phyloP scores from a whole-genome alignment of 1,284 basidiomycete species.

The Spongispora temasekensis region DNA sequence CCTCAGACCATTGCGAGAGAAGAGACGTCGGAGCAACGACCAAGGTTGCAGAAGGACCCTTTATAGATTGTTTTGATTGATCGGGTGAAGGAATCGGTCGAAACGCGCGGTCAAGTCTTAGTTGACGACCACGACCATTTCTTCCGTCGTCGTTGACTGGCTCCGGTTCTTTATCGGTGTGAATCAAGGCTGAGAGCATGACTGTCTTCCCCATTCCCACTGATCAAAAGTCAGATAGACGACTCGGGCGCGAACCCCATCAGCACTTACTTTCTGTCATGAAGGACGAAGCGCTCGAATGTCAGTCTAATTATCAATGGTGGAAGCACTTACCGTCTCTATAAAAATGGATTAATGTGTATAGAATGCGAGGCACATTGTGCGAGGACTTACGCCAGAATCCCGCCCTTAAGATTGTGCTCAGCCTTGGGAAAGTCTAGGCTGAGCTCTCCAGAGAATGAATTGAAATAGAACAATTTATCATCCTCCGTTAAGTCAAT shows the following conservation, averaged over 20 bases:
- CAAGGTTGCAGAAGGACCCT: constrained; percentile 69
- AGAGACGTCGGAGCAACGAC: constrained; percentile 94
- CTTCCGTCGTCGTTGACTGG: constrained; percentile 36
- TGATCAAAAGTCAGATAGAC: constrained; percentile 32
- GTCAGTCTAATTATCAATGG: constrained; percentile 6
- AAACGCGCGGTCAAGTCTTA: constrained; percentile 65
- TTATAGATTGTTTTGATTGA: constrained; percentile 33
- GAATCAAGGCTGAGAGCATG: constrained; percentile 91
- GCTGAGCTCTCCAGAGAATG: constrained; percentile 94
- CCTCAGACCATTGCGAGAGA: constrained; percentile 88
- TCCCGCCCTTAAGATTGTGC: constrained; percentile 80
- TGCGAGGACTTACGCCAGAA: constrained; percentile 71
- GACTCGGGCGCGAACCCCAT: neutral
- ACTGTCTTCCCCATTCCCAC: constrained; percentile 98
- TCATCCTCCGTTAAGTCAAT: constrained; percentile 76
- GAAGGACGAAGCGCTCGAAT: neutral
- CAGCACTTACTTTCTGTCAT: constrained; percentile 50
- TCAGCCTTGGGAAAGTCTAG: constrained; percentile 85
- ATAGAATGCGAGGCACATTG: constrained; percentile 1
- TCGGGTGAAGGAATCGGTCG: constrained; percentile 39
- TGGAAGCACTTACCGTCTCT: constrained; percentile 55
- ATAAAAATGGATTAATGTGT: constrained; percentile 14
- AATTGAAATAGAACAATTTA: constrained; percentile 81
- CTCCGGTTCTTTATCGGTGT: constrained; percentile 65
- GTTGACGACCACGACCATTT: constrained; percentile 52